Evolutionary conservation across 1,139 yeast species (phyloP).

Genomic region (Debaryomyces udenii): DNA sequence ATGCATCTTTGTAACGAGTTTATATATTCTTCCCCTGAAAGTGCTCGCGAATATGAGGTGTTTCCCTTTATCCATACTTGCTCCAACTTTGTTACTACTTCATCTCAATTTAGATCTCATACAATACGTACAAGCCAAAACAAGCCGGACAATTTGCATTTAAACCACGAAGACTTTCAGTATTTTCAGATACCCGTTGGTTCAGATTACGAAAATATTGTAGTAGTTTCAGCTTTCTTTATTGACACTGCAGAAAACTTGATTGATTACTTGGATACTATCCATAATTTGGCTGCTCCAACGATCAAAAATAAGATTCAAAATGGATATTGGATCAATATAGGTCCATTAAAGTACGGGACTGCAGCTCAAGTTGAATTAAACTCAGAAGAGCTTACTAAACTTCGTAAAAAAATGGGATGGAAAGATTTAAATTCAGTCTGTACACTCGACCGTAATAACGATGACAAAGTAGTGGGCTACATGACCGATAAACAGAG

Average conservation of each 20-base stretch:
- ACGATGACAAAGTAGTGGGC: constrained; percentile 28
- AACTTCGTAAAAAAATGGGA: constrained; percentile 56
- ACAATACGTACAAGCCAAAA: constrained; percentile 31
- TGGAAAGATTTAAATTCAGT: constrained; percentile 59
- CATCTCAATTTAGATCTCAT: constrained; percentile 56
- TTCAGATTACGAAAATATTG: constrained; percentile 46
- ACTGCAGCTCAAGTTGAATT: constrained; percentile 81
- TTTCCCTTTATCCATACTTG: constrained; percentile 74
- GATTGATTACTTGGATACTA: constrained; percentile 67
- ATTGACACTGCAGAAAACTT: constrained; percentile 87
- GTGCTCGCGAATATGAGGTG: constrained; percentile 27
- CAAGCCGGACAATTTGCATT: constrained; percentile 50
- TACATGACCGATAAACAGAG: constrained; percentile 68
- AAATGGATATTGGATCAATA: constrained; percentile 73
- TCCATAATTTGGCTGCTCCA: constrained; percentile 50
- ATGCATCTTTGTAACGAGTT: constrained; percentile 70
- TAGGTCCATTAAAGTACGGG: constrained; percentile 88
- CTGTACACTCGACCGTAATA: constrained; percentile 33
- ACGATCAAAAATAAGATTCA: constrained; percentile 30
- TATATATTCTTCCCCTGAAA: constrained; percentile 34
- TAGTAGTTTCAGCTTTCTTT: constrained; percentile 73
- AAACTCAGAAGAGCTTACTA: constrained; percentile 61
- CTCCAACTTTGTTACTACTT: constrained; percentile 61
- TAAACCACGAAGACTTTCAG: constrained; percentile 70
- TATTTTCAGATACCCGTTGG: constrained; percentile 39